A percentile compares a stretch with the other conserved stretches of the same genome.
Conservation (phyloP, 192 early-diverging fungal species). For the Podila verticillata region DNA sequence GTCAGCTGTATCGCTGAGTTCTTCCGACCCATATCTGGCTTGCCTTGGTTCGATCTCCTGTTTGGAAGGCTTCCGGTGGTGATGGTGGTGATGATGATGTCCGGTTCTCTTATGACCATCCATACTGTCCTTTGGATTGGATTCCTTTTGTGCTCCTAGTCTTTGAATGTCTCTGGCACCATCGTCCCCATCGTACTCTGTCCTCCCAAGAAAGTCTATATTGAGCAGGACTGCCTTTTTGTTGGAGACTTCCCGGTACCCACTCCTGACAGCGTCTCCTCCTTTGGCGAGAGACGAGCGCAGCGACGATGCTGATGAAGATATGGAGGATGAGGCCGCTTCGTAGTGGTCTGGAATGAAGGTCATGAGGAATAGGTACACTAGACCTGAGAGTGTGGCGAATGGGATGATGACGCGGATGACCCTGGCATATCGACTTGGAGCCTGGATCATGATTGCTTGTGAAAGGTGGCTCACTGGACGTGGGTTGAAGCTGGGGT, state of each 20-base stretch:
- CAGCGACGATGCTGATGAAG: neutral
- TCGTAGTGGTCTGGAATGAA: constrained; percentile 17
- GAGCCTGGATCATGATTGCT: constrained; percentile 24
- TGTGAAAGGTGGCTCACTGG: neutral
- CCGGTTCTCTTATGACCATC: neutral
- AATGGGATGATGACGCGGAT: constrained; percentile 26
- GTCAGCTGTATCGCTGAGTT: too few species aligned
- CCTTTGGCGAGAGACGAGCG: neutral
- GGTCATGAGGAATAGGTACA: constrained; percentile 26
- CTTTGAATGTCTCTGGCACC: neutral
- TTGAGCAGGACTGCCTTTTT: neutral
- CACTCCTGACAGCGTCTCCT: neutral
- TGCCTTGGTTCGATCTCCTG: neutral
- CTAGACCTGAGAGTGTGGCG: constrained; percentile 20
- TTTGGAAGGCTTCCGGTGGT: neutral
- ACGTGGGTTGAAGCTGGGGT: neutral
- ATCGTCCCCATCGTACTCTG: neutral
- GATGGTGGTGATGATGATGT: neutral
- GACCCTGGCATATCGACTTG: constrained; percentile 29
- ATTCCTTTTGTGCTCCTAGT: too few species aligned
- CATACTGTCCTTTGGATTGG: too few species aligned
- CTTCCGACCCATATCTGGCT: neutral
- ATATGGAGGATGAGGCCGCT: neutral
- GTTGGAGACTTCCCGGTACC: neutral
- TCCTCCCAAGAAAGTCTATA: neutral